Evolutionary conservation across 2,329 filamentous ascomycete genomes (phyloP).

Genomic region (Diplodia scrobiculata): DNA sequence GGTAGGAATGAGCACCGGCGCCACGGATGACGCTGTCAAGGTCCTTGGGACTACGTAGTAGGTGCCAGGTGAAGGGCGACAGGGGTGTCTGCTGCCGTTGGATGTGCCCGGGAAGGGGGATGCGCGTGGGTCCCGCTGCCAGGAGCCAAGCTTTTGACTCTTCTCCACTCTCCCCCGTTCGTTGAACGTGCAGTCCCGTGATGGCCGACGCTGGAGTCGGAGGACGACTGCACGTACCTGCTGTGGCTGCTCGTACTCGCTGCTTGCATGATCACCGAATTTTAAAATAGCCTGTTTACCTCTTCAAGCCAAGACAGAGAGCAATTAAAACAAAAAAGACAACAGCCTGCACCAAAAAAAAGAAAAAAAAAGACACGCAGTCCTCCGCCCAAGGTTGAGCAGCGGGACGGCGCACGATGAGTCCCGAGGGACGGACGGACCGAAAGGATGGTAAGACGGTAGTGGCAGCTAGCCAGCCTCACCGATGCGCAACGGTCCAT

Average conservation of each 20-base stretch:
- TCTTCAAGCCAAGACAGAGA: neutral
- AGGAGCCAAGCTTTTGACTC: slow-evolving; percentile 10
- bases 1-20: neutral
- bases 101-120: neutral
- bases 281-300: slow-evolving; percentile 4
- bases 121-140: neutral
- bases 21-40: too few species aligned
- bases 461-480: neutral
- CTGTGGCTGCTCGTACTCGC: slow-evolving; percentile 5
- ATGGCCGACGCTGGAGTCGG: neutral
- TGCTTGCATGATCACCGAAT: slow-evolving; percentile 9
- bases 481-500: neutral
- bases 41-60: too few species aligned
- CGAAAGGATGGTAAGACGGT: neutral
- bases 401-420: neutral
- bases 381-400: neutral
- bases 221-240: neutral
- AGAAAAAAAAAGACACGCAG: neutral
- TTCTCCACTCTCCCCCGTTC: neutral
- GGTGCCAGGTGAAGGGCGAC: neutral
- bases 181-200: neutral
- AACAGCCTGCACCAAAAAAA: neutral
- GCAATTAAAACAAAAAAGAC: neutral
- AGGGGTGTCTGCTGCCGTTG: neutral
- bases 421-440: slow-evolving; percentile 3